Base-by-base conservation (phyloP, 371 early-diverging fungal genomes). In the Syncephalastrum sp. region DNA sequence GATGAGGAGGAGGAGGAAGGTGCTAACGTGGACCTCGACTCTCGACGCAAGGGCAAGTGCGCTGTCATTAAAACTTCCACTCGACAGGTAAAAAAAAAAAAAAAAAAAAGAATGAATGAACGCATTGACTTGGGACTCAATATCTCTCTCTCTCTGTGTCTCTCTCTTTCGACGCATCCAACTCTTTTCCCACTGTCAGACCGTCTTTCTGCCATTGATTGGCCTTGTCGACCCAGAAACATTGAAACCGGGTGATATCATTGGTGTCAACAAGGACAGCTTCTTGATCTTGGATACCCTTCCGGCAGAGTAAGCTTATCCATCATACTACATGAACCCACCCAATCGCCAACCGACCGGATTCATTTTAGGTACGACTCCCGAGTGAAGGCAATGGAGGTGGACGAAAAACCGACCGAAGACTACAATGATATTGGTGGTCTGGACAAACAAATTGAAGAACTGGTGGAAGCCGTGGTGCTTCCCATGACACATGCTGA, bases 181-280 rank as follows among this genome's bases (percentile, higher is more conserved):
- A 24, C 14, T 21, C 53, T 15, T 53, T 15, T 33, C 41, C 21
- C 4, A 42, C 12, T 25, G 15, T 5, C 67, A 93, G 90, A 97
- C 97, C 4, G 89, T 98, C 56, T 98, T 99, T 66, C 82, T 99
- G 60, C 99, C 99, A 7, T 84, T 99, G 81, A 91, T 99, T 54
- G 99, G 99, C 45, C 85, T 99, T 42, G 99, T 99, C 19, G 97
- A 97, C 50, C 79, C 93, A 23, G 83, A 88, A 24, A 91, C 91
- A 33, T 79, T 99, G 53, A 94, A 91, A 64, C 99, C 99, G 16
- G 99, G 98, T 29, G 99, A 99, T 70, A 83, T 99, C 42, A 96
- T 99, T 68, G 99, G 99, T 65, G 95, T 99, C n/a, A 98, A 99
- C 81, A 99, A 99, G 79, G 99, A 99, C 82, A 94, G 94, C 62